Evolutionary conservation across 352 stramenopile species (phyloP).

Genomic region (Globisporangium sylvaticum): DNA sequence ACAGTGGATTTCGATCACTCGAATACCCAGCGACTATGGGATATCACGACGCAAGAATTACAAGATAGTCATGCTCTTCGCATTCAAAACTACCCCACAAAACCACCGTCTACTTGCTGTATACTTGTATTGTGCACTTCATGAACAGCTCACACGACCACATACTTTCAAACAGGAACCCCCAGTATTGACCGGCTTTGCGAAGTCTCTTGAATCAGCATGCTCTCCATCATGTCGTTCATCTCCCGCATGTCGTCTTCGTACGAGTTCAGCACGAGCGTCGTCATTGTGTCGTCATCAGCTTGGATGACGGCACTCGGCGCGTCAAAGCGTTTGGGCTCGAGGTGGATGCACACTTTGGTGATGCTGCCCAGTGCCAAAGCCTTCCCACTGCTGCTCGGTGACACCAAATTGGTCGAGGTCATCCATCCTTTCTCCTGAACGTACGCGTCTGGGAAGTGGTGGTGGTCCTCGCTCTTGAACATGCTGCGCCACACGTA

Average conservation of each 20-base stretch:
- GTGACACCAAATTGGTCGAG: neutral
- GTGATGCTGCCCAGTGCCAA: neutral
- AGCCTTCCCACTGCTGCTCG: neutral
- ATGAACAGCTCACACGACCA: neutral
- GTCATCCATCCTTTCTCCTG: slow-evolving; percentile 4
- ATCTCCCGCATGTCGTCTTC: slow-evolving; percentile 48
- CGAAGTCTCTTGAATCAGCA: slow-evolving; percentile 37
- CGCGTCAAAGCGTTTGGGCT: slow-evolving; percentile 1
- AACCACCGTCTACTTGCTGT: too few species aligned
- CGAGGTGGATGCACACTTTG: slow-evolving; percentile 6
- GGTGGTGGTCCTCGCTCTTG: neutral
- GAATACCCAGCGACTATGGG: too few species aligned
- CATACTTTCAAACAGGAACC: neutral
- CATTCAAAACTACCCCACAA: too few species aligned
- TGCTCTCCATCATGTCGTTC: slow-evolving; percentile 46
- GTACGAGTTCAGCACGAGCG: slow-evolving; percentile 48
- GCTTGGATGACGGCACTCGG: neutral
- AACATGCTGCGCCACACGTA: slow-evolving; percentile 12
- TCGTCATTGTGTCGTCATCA: slow-evolving; percentile 44
- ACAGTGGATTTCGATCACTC: too few species aligned
- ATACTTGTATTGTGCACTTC: too few species aligned
- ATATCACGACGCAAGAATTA: too few species aligned
- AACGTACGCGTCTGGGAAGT: slow-evolving; percentile 9
- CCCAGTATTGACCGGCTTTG: neutral
- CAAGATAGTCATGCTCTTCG: too few species aligned